A percentile compares a stretch with the other conserved stretches of the same genome.
These are phyloP conservation scores for Aspergillus arachidicola DNA, from an alignment of 2,329 filamentous ascomycete genomes.

Conservation along the genomic window DNA sequence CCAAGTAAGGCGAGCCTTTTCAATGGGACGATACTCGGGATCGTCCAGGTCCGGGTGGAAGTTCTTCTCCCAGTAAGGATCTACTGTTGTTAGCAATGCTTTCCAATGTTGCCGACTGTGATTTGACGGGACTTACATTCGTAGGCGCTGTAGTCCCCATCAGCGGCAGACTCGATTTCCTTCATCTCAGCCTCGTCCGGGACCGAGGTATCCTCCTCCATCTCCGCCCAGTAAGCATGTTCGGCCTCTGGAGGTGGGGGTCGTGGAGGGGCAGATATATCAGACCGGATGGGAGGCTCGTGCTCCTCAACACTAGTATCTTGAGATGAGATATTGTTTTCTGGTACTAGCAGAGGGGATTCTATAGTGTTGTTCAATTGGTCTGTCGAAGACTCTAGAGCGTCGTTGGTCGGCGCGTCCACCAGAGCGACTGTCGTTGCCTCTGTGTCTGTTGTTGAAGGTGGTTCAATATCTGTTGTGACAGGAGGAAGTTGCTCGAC, in stretches of 20 bases:
- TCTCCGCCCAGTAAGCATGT: constrained; percentile 54
- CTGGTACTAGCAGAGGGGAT: constrained; percentile 6
- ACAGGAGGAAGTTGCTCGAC: constrained; percentile 20
- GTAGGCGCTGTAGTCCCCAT: constrained; percentile 56
- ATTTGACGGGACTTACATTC: constrained; percentile 47
- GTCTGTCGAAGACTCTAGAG: constrained; percentile 9
- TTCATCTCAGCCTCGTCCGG: constrained; percentile 62
- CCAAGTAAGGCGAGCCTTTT: constrained; percentile 62
- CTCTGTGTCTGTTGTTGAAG: constrained; percentile 6
- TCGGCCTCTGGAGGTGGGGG: constrained; percentile 31
- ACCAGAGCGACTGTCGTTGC: constrained; percentile 8
- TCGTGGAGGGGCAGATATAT: constrained; percentile 21
- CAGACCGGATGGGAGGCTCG: constrained; percentile 13
- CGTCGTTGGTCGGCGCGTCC: constrained; percentile 15
- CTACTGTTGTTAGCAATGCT: constrained; percentile 27
- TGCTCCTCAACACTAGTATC: neutral
- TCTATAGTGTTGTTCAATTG: constrained; percentile 5
- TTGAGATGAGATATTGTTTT: neutral
- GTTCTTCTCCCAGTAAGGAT: constrained; percentile 61
- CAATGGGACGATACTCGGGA: constrained; percentile 57
- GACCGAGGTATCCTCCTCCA: constrained; percentile 58
- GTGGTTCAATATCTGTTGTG: constrained; percentile 15
- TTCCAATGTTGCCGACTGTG: neutral
- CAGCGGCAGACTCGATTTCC: constrained; percentile 53
- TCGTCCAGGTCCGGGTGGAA: constrained; percentile 60